Base-by-base conservation (phyloP, 371 early-diverging fungal genomes). In the Mucor saturninus region DNA sequence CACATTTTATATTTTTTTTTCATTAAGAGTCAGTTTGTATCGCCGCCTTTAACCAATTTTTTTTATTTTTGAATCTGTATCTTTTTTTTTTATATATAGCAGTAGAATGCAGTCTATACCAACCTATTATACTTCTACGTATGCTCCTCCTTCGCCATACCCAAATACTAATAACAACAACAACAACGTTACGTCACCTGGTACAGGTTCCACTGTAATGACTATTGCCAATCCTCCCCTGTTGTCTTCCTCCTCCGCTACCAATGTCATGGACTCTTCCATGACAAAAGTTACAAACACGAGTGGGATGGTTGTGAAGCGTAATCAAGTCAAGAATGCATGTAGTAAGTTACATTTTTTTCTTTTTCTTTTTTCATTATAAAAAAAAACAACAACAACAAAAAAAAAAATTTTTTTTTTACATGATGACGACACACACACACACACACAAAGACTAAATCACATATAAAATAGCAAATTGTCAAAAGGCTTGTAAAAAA, bases 401-500 rank as follows among this genome's bases (percentile, higher is more conserved):
- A 10, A 7, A 35, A 21, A 21, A 43, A 61, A 61, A 40, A 35
- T 35, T 54, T 31, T 61, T 61, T 38, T 46, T 14, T 61, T 42
- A 39, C 43, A 21, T 64, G 54, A 59, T 65, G 56, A 65, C 66
- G 43, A 67, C 55, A 61, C 51, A 5, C 29, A 3, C 42, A 5
- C 29, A 3, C 42, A 21, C 21, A 21, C 21, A 21, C 21, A 21
- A 21, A 21, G 21, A 21, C 21, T 21, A 21, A 21, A 21, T 21
- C 21, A 21, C 21, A 21, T 21, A 21, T 21, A 21, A 10, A 43
- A 13, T 5, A 85, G 91, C 90, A 59, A 93, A 95, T 64, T 96
- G 96, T 65, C 93, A 94, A 79, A 89, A 89, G 64, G 93, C 95
- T 0, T 96, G 96, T 74, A 96, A 96, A 76, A 95, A 94, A 74